Percentiles rank a stretch among this genome's conserved stretches.
These are phyloP conservation scores for Poa annua DNA, from an alignment of 176 grass and related monocot species.

Conservation along the genomic window DNA sequence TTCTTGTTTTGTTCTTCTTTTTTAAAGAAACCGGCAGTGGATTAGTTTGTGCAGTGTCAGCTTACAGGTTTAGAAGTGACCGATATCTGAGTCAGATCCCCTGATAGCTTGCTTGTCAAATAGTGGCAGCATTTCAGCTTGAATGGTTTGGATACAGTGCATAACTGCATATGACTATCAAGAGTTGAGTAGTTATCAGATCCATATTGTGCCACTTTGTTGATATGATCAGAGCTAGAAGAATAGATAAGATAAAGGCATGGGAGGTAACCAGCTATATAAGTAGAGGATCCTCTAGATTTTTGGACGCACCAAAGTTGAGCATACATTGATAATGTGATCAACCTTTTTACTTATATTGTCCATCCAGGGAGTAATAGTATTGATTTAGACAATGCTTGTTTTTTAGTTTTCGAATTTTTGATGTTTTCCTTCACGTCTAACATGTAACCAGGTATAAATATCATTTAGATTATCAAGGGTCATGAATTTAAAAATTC, in stretches of 20 bases:
- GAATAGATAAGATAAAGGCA: slow-evolving; percentile 5
- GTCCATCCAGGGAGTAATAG: background rate
- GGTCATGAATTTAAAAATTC: background rate
- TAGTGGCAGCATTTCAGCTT: slow-evolving; percentile 15
- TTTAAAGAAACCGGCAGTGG: background rate
- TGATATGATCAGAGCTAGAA: slow-evolving; percentile 17
- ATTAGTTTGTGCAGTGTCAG: slow-evolving; percentile 37
- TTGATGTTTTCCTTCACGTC: slow-evolving; percentile 6
- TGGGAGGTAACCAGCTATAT: background rate
- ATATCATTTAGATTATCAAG: slow-evolving; percentile 2
- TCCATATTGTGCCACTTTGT: slow-evolving; percentile 1
- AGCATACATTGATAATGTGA: slow-evolving; percentile 25
- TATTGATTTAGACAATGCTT: slow-evolving; percentile 27
- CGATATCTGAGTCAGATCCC: slow-evolving; percentile 21
- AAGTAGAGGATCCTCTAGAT: slow-evolving; percentile 5
- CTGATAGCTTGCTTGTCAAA: slow-evolving; percentile 30
- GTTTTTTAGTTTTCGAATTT: background rate
- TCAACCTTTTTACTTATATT: slow-evolving; percentile 19
- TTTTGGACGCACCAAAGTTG: background rate
- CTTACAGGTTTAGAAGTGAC: slow-evolving; percentile 30
- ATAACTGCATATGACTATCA: background rate
- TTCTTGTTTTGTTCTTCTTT: slow-evolving; percentile 42
- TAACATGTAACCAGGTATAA: slow-evolving; percentile 1
- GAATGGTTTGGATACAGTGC: slow-evolving; percentile 12
- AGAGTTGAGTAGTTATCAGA: slow-evolving; percentile 7